Base-by-base conservation (phyloP, 2,329 filamentous ascomycete genomes). In the Penicillium sp. region DNA sequence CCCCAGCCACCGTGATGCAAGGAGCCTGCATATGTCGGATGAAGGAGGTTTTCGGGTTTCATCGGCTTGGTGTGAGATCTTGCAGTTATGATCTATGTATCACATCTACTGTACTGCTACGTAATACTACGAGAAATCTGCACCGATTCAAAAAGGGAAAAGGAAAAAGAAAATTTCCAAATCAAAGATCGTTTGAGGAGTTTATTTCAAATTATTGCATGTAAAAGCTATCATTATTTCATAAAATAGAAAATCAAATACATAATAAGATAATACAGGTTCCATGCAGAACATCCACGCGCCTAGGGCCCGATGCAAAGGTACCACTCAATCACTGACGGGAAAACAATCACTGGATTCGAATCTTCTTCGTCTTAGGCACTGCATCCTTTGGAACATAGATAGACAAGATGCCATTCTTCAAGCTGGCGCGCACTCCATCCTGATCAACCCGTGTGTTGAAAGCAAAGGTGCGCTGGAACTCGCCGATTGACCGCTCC, bases 381-480 rank as follows among this genome's bases (percentile, higher is more conserved):
- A 74, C 73, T 45, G 75, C 60, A 41, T 78, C 76, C 68, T 85
- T 85, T 0, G 83, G 83, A 6, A 85, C 77, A 12, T 78, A 59
- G 26, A 85, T 75, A 23, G 72, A 78, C 46, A 85, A 67, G 41
- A 85, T 78, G 10, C 83, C 83, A 61, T 85, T 78, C 72, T 79
- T 84, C 67, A 85, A 63, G 52, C 73, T 80, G 7, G 83, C 83
- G 66, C 78, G 82, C 56, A 85, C 83, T 17, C 66, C 71, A 43
- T 85, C 80, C 64, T 84, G 82, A 58, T 85, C 77, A 23, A 85
- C 77, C 17, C 78, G 71, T 1, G 72, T 70, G 1, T 82, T 78
- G 72, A 85, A 85, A 46, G 70, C 75, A 67, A 85, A 85, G 5
- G 72, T 73, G 49, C 83, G 76, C 49, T 81, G 76, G 69, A 85